Conservation (phyloP, 768 basidiomycete species). For the Tremella mesenterica region DNA sequence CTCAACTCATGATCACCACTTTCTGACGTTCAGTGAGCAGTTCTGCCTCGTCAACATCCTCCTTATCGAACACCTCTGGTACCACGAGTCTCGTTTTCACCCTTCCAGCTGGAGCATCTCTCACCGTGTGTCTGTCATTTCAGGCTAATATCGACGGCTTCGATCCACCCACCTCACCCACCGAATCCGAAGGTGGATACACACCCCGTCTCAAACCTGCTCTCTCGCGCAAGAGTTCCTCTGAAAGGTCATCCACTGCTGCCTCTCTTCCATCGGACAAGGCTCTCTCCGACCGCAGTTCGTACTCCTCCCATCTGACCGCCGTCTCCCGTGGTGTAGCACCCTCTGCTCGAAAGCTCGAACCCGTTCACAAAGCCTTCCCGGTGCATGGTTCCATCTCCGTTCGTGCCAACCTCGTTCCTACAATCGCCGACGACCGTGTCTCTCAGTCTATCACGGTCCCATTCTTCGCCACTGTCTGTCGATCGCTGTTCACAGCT, state of each 20-base stretch:
- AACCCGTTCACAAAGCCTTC: slow-evolving; percentile 29
- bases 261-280: slow-evolving; percentile 1
- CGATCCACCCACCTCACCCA: background rate
- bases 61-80: slow-evolving; percentile 14
- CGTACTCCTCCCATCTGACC: slow-evolving; percentile 14
- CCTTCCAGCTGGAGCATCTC: slow-evolving; percentile 15
- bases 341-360: slow-evolving; percentile 3
- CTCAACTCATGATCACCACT: background rate
- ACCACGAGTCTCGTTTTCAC: slow-evolving; percentile 9
- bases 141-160: slow-evolving; percentile 13
- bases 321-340: slow-evolving; percentile 7
- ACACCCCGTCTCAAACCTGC: slow-evolving; percentile 29
- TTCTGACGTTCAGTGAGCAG: slow-evolving; percentile 6
- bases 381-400: slow-evolving; percentile 33
- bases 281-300: background rate
- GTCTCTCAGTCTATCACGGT: slow-evolving; percentile 20
- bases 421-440: background rate
- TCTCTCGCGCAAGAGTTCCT: slow-evolving; percentile 14
- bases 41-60: slow-evolving; percentile 24
- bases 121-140: slow-evolving; percentile 28
- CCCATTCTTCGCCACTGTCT: slow-evolving; percentile 38
- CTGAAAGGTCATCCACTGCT: slow-evolving; percentile 12
- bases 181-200: slow-evolving; percentile 14
- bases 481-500: slow-evolving; percentile 34
- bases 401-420: slow-evolving; percentile 23